Conservation (phyloP, 306 rosid genomes). For the Alnus glutinosa region DNA sequence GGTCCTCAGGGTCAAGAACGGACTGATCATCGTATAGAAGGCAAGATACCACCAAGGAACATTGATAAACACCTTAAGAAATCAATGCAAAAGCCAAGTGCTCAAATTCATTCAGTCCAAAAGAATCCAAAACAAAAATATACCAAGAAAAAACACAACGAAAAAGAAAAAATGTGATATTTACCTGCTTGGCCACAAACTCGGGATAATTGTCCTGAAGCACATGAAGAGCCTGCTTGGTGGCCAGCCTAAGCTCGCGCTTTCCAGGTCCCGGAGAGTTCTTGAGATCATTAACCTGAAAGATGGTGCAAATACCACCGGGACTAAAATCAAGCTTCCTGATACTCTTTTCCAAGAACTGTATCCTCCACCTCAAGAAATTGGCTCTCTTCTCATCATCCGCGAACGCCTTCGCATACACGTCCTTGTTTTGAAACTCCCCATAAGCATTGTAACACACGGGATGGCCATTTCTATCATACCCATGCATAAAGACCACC, state of each 20-base stretch:
- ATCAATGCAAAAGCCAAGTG: not conserved
- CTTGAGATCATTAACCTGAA: slow-evolving; percentile 85
- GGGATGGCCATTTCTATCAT: slow-evolving; percentile 61
- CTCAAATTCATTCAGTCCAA: not conserved
- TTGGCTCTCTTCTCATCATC: slow-evolving; percentile 52
- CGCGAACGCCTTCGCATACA: slow-evolving; percentile 64
- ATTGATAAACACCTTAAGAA: slow-evolving; percentile 54
- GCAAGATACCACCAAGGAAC: slow-evolving; percentile 71
- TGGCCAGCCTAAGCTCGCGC: slow-evolving; percentile 72
- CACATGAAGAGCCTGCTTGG: slow-evolving; percentile 81
- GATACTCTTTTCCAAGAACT: slow-evolving; percentile 81
- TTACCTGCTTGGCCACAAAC: slow-evolving; percentile 87
- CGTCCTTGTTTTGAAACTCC: slow-evolving; percentile 87
- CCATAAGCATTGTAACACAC: slow-evolving; percentile 91
- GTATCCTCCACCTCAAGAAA: slow-evolving; percentile 80
- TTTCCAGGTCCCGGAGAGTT: slow-evolving; percentile 84
- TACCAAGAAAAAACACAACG: not conserved
- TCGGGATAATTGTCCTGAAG: slow-evolving; percentile 96
- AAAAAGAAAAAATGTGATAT: not conserved
- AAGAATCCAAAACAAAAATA: not conserved
- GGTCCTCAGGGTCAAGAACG: slow-evolving; percentile 58
- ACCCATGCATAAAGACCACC: slow-evolving; percentile 86
- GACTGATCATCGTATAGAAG: slow-evolving; percentile 52
- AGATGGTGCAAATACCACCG: slow-evolving; percentile 61
- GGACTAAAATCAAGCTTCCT: slow-evolving; percentile 77